phyloP scores from a whole-genome alignment of 371 early-diverging fungal species.

The Apophysomyces sp. region DNA sequence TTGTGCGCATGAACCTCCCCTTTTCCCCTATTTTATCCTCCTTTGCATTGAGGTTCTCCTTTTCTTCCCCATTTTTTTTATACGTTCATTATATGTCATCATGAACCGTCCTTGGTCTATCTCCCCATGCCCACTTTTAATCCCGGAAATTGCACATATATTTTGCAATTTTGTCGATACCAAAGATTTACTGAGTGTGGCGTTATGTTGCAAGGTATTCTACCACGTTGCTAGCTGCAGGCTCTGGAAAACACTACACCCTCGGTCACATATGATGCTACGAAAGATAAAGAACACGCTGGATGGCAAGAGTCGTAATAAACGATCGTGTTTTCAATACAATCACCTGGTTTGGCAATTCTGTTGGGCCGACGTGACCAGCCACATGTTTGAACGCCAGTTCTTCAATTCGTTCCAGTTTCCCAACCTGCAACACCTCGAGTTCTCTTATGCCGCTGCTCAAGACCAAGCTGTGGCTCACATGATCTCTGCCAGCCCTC shows the following conservation, averaged over 20 bases:
- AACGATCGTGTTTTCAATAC: slow-evolving; percentile 16
- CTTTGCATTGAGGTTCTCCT: background rate
- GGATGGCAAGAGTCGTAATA: slow-evolving; percentile 21
- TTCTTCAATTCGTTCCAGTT: slow-evolving; percentile 37
- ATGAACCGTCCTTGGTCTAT: background rate
- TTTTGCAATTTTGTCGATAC: slow-evolving; percentile 32
- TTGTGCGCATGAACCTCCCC: background rate
- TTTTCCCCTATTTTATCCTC: background rate
- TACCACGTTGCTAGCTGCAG: slow-evolving; percentile 30
- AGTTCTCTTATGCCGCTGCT: slow-evolving; percentile 43
- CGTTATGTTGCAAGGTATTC: slow-evolving; percentile 29
- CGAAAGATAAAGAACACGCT: slow-evolving; percentile 40
- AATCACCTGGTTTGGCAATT: slow-evolving; percentile 31
- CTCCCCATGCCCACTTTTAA: slow-evolving; percentile 27
- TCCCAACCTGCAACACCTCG: slow-evolving; percentile 31
- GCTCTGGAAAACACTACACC: slow-evolving; percentile 37
- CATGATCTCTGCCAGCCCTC: slow-evolving; percentile 25
- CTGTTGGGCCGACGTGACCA: slow-evolving; percentile 19
- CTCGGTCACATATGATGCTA: slow-evolving; percentile 30
- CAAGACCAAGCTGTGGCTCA: slow-evolving; percentile 35
- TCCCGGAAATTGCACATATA: slow-evolving; percentile 39
- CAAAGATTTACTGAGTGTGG: slow-evolving; percentile 32
- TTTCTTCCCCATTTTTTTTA: background rate
- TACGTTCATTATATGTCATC: background rate
- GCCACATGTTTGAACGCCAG: slow-evolving; percentile 21